phyloP scores from a whole-genome alignment of 148 eudicot species.

The Chenopodium quinoa region DNA sequence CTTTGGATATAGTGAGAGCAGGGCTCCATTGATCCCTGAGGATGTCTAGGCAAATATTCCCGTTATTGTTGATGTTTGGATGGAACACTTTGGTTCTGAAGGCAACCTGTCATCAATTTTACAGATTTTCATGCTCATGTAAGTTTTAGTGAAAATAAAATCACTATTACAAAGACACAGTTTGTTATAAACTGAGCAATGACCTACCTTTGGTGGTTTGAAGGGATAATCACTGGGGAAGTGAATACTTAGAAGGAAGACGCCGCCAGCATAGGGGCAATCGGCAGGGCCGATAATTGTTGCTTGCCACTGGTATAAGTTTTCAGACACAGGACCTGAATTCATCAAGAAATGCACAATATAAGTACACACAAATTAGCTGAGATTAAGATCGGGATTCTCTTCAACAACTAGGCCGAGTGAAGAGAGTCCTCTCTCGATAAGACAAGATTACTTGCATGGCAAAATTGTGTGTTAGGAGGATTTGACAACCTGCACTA shows the following conservation, averaged over 20 bases:
- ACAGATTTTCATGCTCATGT: neutral
- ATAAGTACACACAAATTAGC: neutral
- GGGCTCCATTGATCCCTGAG: constrained; percentile 75
- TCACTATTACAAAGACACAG: neutral
- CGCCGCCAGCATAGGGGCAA: constrained; percentile 67
- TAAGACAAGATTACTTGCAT: neutral
- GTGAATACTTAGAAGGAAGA: constrained; percentile 52
- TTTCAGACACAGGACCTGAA: constrained; percentile 53
- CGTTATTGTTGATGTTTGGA: constrained; percentile 65
- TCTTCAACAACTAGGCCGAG: neutral
- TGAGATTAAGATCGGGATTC: neutral
- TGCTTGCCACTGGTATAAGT: constrained; percentile 65
- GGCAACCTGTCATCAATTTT: constrained; percentile 40
- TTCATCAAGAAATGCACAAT: neutral
- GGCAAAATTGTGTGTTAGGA: neutral
- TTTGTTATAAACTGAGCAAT: neutral
- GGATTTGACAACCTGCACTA: constrained; percentile 44
- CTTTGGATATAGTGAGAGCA: constrained; percentile 68
- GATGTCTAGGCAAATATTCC: constrained; percentile 65
- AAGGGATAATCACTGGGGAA: constrained; percentile 65
- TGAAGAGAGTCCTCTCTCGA: neutral
- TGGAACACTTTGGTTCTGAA: constrained; percentile 64
- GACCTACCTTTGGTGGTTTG: constrained; percentile 62
- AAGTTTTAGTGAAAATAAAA: neutral
- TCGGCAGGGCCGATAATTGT: constrained; percentile 59